These are phyloP conservation scores for Lodderomyces pseudojiufengensis DNA, from an alignment of 1,139 yeast species.

Conservation along the genomic window DNA sequence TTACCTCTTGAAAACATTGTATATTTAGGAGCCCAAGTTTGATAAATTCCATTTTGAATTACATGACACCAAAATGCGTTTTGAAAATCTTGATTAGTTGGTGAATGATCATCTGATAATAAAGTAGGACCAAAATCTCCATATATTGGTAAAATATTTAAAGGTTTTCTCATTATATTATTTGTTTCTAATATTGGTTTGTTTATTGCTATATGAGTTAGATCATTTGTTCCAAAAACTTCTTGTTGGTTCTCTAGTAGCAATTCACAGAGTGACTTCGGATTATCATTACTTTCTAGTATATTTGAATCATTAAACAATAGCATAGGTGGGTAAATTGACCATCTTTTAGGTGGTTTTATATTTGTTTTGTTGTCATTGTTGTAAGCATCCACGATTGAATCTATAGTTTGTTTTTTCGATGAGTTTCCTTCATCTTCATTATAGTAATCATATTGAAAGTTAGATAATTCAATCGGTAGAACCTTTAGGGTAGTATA, in stretches of 20 bases:
- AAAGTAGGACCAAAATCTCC: conserved; percentile 63
- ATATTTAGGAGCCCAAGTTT: conserved; percentile 79
- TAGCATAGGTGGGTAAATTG: conserved; percentile 66
- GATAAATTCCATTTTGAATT: conserved; percentile 71
- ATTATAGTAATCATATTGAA: conserved; percentile 7
- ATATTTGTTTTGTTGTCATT: background rate
- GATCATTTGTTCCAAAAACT: conserved; percentile 11
- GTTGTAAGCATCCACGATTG: conserved; percentile 6
- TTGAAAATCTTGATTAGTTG: conserved; percentile 41
- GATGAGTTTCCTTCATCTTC: background rate
- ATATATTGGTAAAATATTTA: conserved; percentile 51
- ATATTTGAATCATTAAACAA: conserved; percentile 39
- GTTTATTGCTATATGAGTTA: conserved; percentile 68
- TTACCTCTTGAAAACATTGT: conserved; percentile 94
- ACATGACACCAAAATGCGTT: conserved; percentile 69
- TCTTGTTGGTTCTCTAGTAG: conserved; percentile 17
- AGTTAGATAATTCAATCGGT: conserved; percentile 6
- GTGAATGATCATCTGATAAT: conserved; percentile 24
- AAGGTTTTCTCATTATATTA: conserved; percentile 61
- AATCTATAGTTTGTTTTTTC: conserved; percentile 3
- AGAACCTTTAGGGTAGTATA: conserved; percentile 11
- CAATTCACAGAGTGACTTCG: conserved; percentile 21
- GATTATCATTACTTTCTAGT: conserved; percentile 4
- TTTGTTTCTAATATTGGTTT: conserved; percentile 55
- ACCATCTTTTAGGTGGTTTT: conserved; percentile 51